Conservation (phyloP, 2,329 filamentous ascomycete genomes). For the Trichoderma atroviride region DNA sequence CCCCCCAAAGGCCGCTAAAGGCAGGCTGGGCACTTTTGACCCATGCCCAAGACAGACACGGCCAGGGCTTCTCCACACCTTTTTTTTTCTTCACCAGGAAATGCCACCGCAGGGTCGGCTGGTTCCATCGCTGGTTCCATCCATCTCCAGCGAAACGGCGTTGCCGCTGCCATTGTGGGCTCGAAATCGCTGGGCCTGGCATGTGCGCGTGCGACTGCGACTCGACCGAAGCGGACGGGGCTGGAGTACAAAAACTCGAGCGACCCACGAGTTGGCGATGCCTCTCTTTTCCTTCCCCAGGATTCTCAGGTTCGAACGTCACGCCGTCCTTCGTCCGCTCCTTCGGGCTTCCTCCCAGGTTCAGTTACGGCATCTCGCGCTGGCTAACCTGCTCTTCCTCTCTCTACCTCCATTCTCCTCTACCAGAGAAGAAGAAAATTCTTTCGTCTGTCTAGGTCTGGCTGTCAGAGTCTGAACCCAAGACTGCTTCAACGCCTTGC, state of each 20-base stretch:
- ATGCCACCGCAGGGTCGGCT: constrained; percentile 1
- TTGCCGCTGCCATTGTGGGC: constrained; percentile 19
- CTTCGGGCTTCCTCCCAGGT: constrained; percentile 26
- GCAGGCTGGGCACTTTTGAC: neutral
- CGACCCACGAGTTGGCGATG: constrained; percentile 18
- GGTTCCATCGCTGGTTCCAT: constrained; percentile 2
- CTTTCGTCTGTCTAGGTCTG: neutral
- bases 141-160: constrained; percentile 23
- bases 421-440: neutral
- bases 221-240: neutral
- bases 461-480: neutral
- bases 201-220: neutral
- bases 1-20: neutral
- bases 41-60: constrained; percentile 7
- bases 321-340: constrained; percentile 20
- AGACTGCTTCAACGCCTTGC: constrained; percentile 6
- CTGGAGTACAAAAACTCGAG: constrained; percentile 25
- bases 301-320: constrained; percentile 22
- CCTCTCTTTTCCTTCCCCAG: constrained; percentile 21
- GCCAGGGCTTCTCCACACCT: constrained; percentile 23
- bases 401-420: neutral
- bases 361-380: constrained; percentile 6
- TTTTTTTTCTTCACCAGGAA: constrained; percentile 1
- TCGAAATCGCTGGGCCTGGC: neutral
- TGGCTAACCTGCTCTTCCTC: constrained; percentile 20